Base-by-base conservation (phyloP, 257 asterid genomes). In the Knoxia roxburghii region DNA sequence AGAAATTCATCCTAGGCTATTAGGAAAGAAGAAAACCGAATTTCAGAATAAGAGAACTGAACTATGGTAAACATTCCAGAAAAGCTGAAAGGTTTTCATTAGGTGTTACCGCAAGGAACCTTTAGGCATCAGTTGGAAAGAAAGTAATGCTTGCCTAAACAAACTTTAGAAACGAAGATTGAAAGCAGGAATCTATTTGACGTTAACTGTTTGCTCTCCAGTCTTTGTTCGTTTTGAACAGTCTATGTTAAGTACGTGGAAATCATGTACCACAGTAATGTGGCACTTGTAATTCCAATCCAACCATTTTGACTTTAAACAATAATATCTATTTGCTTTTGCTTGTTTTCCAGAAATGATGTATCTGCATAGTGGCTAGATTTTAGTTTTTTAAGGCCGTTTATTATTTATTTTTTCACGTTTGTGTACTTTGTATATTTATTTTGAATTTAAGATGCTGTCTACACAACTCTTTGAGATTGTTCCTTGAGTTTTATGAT, bases 401-500 rank as follows among this genome's bases (percentile, higher is more conserved):
- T 65, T 53, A 12, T 33, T 12, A 9, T 51, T 63, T 40, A 35
- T 41, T 9, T 20, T 3, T 4, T 20, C 17, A 59, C 78, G 49
- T 32, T 51, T 32, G 26, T 49, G 8, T 49, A 9, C 24, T 49
- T 18, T 49, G 0, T 1, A 5, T 1, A 18, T 2, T 9, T 0
- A 12, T 17, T 39, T 59, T 59, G 43, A 29, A 18, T 57, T 17
- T 57, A 37, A 57, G 29, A 29, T 58, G 69, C 32, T 21, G 39
- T 56, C 46, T 66, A 43, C 24, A 40, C 8, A 14, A 61, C 67
- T 33, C 39, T 40, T 17, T 14, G 12, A 13, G 20, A 17, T 62
- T 79, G 40, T 40, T 64, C 62, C 21, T 70, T 63, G 66, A 32
- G 63, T 43, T 46, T 45, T 2, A 63, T 48, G 65, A 43, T 51